Conservation (phyloP, 2,329 filamentous ascomycete genomes). For the Pseudogymnoascus sp. region DNA sequence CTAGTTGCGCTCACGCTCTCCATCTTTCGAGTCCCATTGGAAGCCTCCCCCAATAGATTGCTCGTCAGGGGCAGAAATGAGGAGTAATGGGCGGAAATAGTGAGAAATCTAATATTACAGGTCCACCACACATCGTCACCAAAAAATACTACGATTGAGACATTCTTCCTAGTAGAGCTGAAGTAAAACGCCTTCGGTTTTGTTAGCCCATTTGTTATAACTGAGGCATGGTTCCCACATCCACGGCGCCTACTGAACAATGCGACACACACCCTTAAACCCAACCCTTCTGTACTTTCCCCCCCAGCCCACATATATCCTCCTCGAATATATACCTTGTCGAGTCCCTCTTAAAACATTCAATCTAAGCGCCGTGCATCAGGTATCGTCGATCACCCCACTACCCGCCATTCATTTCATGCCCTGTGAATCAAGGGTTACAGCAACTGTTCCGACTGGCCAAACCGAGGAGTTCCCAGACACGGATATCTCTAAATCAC, state of each 20-base stretch:
- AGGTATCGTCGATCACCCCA: constrained; percentile 2
- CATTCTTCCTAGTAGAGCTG: constrained; percentile 4
- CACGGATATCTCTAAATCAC: neutral
- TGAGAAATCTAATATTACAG: constrained; percentile 3
- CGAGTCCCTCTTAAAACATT: constrained; percentile 5
- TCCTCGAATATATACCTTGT: constrained; percentile 5
- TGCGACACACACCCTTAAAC: neutral
- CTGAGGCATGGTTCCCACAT: constrained; percentile 6
- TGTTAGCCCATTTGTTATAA: constrained; percentile 6
- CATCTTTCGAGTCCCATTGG: neutral
- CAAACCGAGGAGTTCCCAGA: neutral
- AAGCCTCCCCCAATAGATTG: constrained; percentile 4
- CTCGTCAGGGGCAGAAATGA: neutral
- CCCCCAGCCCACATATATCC: constrained; percentile 5
- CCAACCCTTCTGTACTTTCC: neutral
- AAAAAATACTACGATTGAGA: neutral
- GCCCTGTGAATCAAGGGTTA: neutral
- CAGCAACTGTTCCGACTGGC: neutral
- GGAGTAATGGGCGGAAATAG: neutral
- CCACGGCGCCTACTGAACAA: constrained; percentile 1
- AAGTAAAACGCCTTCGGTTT: neutral
- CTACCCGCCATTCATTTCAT: constrained; percentile 3
- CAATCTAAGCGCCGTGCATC: constrained; percentile 4
- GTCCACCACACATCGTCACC: neutral
- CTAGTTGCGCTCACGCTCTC: neutral